Evolutionary conservation across 805 yeast genomes (phyloP), one percentile per base, ranked within the genome.

Genomic region (Candida tibetensis): DNA sequence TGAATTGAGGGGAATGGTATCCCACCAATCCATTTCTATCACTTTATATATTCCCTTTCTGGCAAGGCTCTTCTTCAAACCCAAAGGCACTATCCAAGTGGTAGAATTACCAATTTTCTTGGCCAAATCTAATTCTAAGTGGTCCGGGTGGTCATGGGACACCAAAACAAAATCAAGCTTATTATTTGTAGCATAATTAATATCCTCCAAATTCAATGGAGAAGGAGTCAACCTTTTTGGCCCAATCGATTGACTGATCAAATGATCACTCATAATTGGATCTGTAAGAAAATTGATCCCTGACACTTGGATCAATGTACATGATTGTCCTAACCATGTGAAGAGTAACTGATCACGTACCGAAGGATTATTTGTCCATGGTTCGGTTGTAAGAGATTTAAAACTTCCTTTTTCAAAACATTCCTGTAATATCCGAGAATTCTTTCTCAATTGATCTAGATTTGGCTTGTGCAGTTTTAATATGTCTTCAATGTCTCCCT

Each of bases 131-230:
- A 74, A 66, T 51, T 91, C 98, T 31, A 91, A 62, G 63, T 91
- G 98, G 59, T 91, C 98, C 1, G 97, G 98, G 53, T 91, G 98
- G 55, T 91, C 90, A 57, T 91, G 98, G 2, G 95, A 84, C 0
- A 91, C 95, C 15, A 91, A 55, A 1, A 88, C 81, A 39, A 81
- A 77, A 45, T 87, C 81, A 5, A 69, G 40, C 0, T 89, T 84
- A 28, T 65, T 60, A 8, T 88, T 85, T 13, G 71, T 61, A 7
- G 74, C 72, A 34, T 54, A 51, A 21, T 53, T 38, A 9, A 90
- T 70, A 14, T 81, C 81, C 1, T 72, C 72, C 8, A 85, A 55
- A 10, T 66, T 45, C 60, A 87, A 76, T 0, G 97, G 96, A 13
- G 86, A 66, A n/a, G 81, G 79, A 0, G 83, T 72, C n/a, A 90